Conservation (phyloP, 345 rosid species). For the Eucalyptus pauciflora region DNA sequence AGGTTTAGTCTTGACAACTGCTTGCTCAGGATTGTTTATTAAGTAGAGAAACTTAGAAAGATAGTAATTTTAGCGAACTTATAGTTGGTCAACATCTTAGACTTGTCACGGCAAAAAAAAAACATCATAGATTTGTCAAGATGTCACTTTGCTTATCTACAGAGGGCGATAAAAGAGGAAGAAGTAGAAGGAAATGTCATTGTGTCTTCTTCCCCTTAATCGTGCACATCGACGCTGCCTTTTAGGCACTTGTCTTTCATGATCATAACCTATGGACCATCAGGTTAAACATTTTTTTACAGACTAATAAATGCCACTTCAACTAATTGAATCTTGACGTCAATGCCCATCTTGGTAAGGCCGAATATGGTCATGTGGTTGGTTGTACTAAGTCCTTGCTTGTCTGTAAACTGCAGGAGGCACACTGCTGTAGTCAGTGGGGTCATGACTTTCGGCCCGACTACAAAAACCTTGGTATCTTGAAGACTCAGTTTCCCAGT, state of each 20-base stretch:
- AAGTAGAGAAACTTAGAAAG: background rate
- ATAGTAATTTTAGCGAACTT: background rate
- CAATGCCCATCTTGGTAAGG: background rate
- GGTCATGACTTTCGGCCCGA: conserved; percentile 99
- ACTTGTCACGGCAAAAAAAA: background rate
- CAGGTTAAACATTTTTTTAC: background rate
- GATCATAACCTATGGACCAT: background rate
- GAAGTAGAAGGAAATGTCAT: background rate
- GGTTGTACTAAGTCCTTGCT: background rate
- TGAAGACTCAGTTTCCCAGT: conserved; percentile 85
- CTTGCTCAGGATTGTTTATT: background rate
- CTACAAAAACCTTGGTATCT: conserved; percentile 82
- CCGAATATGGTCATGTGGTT: background rate
- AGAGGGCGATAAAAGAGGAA: background rate
- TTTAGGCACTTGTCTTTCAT: background rate
- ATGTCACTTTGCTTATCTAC: background rate
- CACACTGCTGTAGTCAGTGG: conserved; percentile 99
- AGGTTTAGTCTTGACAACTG: background rate
- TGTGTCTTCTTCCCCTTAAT: background rate
- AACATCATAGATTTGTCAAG: background rate
- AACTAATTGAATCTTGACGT: background rate
- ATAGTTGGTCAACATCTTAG: background rate
- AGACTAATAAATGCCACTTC: background rate
- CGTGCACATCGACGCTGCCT: background rate
- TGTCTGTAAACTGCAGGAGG: conserved; percentile 50